A percentile compares a stretch with the other conserved stretches of the same genome.
Evolutionary conservation across 371 early-diverging fungal genomes (phyloP).

Genomic region (Entomophthora muscae): DNA sequence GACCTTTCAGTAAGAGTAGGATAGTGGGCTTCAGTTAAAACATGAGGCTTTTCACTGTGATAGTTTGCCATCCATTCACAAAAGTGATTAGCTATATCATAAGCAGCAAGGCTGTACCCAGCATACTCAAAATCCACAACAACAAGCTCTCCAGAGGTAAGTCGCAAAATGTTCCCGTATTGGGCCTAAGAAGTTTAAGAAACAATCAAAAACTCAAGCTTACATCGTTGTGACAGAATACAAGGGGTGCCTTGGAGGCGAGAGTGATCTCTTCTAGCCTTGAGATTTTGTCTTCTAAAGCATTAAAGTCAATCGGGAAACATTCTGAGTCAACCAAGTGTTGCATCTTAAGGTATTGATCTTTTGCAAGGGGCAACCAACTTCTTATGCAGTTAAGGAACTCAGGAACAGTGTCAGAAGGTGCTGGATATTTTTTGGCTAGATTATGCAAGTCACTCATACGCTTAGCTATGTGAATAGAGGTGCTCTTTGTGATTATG

Average conservation of each 20-base stretch:
- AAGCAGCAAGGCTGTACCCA: conserved; percentile 65
- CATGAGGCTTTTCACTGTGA: conserved; percentile 31
- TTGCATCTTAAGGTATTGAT: conserved; percentile 8
- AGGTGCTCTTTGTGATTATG: conserved; percentile 36
- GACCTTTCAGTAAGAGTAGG: conserved; percentile 36
- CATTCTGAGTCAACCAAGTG: conserved; percentile 13
- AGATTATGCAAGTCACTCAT: conserved; percentile 56
- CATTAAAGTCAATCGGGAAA: conserved; percentile 2
- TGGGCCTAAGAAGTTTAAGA: conserved; percentile 28
- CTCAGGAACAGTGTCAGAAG: conserved; percentile 22
- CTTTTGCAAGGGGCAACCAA: conserved; percentile 33
- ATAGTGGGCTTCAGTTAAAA: conserved; percentile 22
- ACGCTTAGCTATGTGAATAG: conserved; percentile 53
- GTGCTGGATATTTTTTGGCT: conserved; percentile 39
- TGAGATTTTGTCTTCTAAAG: neutral
- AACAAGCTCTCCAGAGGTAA: conserved; percentile 33
- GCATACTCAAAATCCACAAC: conserved; percentile 77
- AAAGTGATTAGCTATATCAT: conserved; percentile 78
- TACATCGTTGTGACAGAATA: conserved; percentile 76
- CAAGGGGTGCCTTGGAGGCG: conserved; percentile 31
- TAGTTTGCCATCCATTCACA: conserved; percentile 81
- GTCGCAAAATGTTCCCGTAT: conserved; percentile 62
- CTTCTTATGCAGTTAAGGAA: conserved; percentile 45
- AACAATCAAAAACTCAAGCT: conserved; percentile 10
- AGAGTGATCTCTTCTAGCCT: conserved; percentile 11